These are phyloP conservation scores for Arthrinium phaeospermum DNA, from an alignment of 2,329 filamentous ascomycete species.

Conservation along the genomic window DNA sequence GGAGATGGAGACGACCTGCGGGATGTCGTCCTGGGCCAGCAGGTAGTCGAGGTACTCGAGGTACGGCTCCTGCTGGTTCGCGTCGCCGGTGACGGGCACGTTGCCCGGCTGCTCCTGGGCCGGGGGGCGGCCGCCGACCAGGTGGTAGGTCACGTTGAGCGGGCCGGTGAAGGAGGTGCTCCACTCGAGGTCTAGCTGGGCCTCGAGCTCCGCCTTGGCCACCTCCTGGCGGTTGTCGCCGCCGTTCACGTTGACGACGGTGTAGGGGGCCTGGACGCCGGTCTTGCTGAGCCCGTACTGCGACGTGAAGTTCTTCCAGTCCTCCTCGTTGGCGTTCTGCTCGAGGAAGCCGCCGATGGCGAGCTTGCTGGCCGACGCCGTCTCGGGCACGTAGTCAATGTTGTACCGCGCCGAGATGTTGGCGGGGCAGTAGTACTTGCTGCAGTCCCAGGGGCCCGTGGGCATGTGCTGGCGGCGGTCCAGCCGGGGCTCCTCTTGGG, in stretches of 20 bases:
- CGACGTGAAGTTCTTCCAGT: slow-evolving; percentile 9
- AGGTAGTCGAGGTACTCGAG: slow-evolving; percentile 67
- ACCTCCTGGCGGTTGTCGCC: not conserved
- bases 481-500: not conserved
- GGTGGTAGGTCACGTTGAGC: slow-evolving; percentile 14
- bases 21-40: slow-evolving; percentile 57
- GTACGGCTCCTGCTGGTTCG: slow-evolving; percentile 64
- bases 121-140: slow-evolving; percentile 1
- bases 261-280: not conserved
- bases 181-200: slow-evolving; percentile 10
- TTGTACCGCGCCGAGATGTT: too few species aligned
- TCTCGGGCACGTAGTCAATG: slow-evolving; percentile 21
- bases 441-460: slow-evolving; percentile 9
- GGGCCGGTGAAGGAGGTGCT: slow-evolving; percentile 15
- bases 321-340: not conserved
- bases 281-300: not conserved
- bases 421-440: slow-evolving; percentile 1
- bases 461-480: slow-evolving; percentile 5
- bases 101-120: slow-evolving; percentile 10
- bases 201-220: not conserved
- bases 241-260: slow-evolving; percentile 16
- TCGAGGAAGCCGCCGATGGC: slow-evolving; percentile 19
- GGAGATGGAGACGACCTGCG: slow-evolving; percentile 66
- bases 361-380: slow-evolving; percentile 18
- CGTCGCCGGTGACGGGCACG: slow-evolving; percentile 41